Evolutionary conservation across 148 eudicot genomes (phyloP), one percentile per base, ranked within the genome.

Genomic region (Rhododendron molle): DNA sequence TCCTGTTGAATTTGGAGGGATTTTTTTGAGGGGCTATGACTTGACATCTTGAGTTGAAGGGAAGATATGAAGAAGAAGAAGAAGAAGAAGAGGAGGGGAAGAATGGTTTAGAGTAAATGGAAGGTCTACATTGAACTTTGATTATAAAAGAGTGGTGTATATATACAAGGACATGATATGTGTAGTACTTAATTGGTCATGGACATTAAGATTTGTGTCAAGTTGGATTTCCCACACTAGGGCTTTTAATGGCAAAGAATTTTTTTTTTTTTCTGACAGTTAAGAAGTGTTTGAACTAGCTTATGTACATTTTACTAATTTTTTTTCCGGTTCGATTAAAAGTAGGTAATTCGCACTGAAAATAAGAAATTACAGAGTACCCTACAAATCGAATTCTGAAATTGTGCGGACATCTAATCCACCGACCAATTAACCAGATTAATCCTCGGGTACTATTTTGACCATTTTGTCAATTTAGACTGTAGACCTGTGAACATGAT

Each of bases 1-100:
- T 91, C 89, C 36, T 78, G 88, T 71, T 90, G 83, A 14, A 86
- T 84, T 81, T 86, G 85, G 43, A 87, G 85, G 7, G 88, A 54
- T 20, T 85, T 76, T n/a, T 84, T 4, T 0, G 50, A 52, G 60
- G 90, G 65, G 76, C 81, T 60, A 20, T 50, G 78, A 30, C 16
- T 40, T 20, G 18, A 34, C 69, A 83, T 72, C 44, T 86, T 86
- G 81, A 21, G 13, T 76, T 58, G 4, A 2, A 7, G 21, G 49
- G 58, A 54, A 73, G 44, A 10, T 80, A 34, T 18, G 73, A 81
- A 36, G 46, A 81, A 32, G 50, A 30, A 56, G 46, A 52, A 7
- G 67, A 28, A 1, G 40, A 52, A 7, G 83, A 58, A 4, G 21
- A 56, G 7, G 62, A 56, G 7, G 30, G 16, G 38, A 8, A 11